Evolutionary conservation across 2,329 filamentous ascomycete species (phyloP).

Genomic region (Talaromyces sp.): DNA sequence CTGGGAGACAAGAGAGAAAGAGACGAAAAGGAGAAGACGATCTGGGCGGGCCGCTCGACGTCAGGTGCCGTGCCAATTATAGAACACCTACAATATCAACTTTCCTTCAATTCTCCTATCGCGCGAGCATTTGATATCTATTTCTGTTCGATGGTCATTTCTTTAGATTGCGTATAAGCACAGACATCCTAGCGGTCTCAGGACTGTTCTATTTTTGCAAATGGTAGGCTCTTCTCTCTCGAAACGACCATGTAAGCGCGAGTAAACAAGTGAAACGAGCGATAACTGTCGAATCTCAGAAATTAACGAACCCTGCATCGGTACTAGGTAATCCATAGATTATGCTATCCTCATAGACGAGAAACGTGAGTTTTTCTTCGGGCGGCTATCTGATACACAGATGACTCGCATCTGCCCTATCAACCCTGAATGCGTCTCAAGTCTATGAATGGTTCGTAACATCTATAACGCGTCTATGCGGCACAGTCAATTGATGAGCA

Average conservation of each 20-base stretch:
- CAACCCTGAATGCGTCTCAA: not conserved
- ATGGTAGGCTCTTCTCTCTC: conserved; percentile 9
- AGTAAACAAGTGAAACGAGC: conserved; percentile 6
- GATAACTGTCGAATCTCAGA: not conserved
- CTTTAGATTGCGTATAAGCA: not conserved
- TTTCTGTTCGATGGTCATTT: not conserved
- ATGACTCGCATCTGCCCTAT: conserved; percentile 8
- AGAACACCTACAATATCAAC: not conserved
- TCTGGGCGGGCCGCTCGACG: not conserved
- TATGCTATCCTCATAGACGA: not conserved
- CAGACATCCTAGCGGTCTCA: not conserved
- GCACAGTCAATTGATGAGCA: conserved; percentile 4
- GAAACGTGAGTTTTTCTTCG: not conserved
- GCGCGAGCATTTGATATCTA: not conserved
- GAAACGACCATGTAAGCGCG: not conserved
- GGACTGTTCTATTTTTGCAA: not conserved
- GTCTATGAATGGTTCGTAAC: not conserved
- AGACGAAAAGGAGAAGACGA: not conserved
- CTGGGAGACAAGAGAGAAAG: not conserved
- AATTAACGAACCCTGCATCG: not conserved
- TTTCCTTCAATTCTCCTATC: not conserved
- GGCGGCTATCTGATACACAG: conserved; percentile 1
- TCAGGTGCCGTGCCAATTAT: conserved; percentile 6
- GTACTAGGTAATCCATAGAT: not conserved
- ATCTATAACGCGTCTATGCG: conserved; percentile 14